Percentiles rank a stretch among this genome's conserved stretches.
phyloP scores from a whole-genome alignment of 1,284 basidiomycete species.

The Irpex sp. region DNA sequence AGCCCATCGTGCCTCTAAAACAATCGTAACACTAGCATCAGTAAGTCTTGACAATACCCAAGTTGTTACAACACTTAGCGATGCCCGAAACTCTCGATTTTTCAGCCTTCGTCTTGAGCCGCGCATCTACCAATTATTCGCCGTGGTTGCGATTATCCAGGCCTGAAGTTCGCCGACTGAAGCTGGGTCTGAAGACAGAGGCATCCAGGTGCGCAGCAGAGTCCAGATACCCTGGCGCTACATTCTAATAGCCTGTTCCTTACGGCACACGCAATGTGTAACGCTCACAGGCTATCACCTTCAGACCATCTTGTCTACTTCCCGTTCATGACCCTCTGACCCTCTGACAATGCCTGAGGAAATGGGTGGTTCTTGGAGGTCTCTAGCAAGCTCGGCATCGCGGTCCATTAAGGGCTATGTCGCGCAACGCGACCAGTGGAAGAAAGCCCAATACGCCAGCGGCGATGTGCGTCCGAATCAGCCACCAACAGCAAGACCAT shows the following conservation, averaged over 20 bases:
- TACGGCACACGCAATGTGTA: not conserved
- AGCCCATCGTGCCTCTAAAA: not conserved
- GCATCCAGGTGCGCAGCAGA: not conserved
- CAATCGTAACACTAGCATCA: not conserved
- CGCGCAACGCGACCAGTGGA: conserved; percentile 30
- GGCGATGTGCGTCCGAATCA: not conserved
- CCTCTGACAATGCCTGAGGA: conserved; percentile 27
- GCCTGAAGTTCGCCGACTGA: too few relatives aligned
- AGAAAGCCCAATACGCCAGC: conserved; percentile 1
- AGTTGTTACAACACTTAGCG: not conserved
- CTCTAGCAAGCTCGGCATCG: conserved; percentile 30
- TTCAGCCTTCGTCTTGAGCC: not conserved
- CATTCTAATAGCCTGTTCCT: not conserved
- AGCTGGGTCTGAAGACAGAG: not conserved
- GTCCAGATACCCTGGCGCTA: not conserved
- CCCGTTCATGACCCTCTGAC: conserved; percentile 2
- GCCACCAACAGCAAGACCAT: conserved; percentile 24
- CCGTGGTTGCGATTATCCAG: too few relatives aligned
- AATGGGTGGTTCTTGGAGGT: conserved; percentile 30
- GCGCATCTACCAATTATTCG: not conserved
- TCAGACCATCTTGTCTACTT: not conserved
- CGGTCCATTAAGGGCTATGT: conserved; percentile 41
- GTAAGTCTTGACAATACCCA: not conserved
- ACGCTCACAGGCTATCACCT: not conserved
- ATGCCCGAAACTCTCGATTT: too few relatives aligned